Evolutionary conservation across 352 stramenopile genomes (phyloP), one percentile per base, ranked within the genome.

Genomic region (Phytopythium delawarense): DNA sequence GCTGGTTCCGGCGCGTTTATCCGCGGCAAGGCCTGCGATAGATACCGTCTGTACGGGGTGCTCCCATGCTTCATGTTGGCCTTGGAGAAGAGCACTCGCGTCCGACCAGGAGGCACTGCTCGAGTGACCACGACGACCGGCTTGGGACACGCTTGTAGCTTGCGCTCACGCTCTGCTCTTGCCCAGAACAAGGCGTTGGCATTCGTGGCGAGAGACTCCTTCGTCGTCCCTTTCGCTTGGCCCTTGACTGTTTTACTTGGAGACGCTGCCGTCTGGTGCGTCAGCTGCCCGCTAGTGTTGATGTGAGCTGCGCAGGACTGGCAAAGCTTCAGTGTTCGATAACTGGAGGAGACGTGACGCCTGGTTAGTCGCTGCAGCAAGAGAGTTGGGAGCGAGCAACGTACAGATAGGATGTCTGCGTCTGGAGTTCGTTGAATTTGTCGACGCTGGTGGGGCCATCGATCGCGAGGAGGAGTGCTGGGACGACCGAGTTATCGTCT

Each of bases 271-370:
- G 55, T 45, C 28, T 54, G 57, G 3, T 5, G 51, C 35, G 39
- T 39, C 15, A 21, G 20, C 42, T 61, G 59, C 7, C 48, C 12
- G 3, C 63, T 54, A 15, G 66, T 13, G 1, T 74, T 79, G 35
- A 85, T 66, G 8, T 54, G 49, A 12, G 66, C 42, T 13, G 76
- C 67, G 28, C 76, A 85, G 16, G 57, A 20, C 13, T 79, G 71
- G 23, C 76, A 85, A 37, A 85, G 35, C 15, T 69, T 71, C 13
- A 77, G 57, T 16, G 71, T 84, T 48, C 79, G 76, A 34, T 84
- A 84, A 7, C 76, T 84, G 25, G n/a, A 11, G 13, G 13, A 44
- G 13, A 16, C 32, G 4, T 35, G 32, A 32, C 23, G 23, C 16
- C 13, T 20, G 30, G 11, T 13, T 34, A 34, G 16, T 20, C 34